Evolutionary conservation across 305 asterid species (phyloP).

Genomic region (Fraxinus xanthoxyloides): DNA sequence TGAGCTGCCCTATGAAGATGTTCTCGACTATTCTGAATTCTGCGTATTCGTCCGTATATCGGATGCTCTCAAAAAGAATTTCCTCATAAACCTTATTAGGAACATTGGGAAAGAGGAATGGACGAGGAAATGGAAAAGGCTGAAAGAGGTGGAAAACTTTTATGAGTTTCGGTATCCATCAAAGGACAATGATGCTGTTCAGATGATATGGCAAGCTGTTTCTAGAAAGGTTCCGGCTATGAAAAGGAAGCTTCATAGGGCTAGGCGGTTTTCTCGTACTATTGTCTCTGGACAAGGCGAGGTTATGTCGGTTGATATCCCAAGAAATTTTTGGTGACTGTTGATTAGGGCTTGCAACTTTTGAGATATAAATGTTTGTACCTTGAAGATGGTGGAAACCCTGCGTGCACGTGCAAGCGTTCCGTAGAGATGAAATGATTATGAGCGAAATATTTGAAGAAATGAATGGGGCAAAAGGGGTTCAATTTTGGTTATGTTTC

Average conservation of each 20-base stretch:
- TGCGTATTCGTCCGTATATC: constrained; percentile 59
- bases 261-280: constrained; percentile 37
- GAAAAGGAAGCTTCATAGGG: constrained; percentile 44
- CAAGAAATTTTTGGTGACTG: constrained; percentile 45
- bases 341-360: background rate
- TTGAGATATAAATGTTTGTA: background rate
- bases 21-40: constrained; percentile 71
- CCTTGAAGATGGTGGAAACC: background rate
- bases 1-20: constrained; percentile 82
- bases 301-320: constrained; percentile 33
- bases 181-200: constrained; percentile 72
- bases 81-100: constrained; percentile 58
- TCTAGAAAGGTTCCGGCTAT: constrained; percentile 64
- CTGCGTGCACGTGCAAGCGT: background rate
- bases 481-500: background rate
- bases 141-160: constrained; percentile 57
- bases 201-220: constrained; percentile 86
- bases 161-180: constrained; percentile 75
- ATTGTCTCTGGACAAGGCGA: constrained; percentile 24
- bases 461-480: background rate
- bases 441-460: background rate
- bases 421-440: background rate
- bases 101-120: constrained; percentile 58
- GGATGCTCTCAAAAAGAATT: constrained; percentile 60
- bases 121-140: constrained; percentile 75